phyloP scores from a whole-genome alignment of 306 rosid genomes.

The Parietaria judaica region DNA sequence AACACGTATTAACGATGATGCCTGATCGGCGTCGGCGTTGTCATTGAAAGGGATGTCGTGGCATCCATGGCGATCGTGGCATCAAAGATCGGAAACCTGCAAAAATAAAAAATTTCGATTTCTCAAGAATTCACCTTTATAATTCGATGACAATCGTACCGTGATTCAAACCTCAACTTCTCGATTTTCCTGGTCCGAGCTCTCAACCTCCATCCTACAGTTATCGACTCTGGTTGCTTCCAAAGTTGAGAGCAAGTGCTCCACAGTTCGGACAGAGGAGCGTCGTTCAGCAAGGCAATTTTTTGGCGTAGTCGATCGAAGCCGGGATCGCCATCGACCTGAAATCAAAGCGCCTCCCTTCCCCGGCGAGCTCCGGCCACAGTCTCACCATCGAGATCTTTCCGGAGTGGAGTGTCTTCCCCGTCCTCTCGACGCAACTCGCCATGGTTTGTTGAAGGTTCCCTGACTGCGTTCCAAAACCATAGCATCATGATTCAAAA shows the following conservation, averaged over 20 bases:
- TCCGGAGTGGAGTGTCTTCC: constrained; percentile 59
- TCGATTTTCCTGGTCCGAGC: constrained; percentile 27
- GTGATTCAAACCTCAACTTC: constrained; percentile 64
- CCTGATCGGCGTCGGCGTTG: no score
- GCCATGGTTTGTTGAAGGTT: no score
- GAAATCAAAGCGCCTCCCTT: constrained; percentile 67
- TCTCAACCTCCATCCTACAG: constrained; percentile 58
- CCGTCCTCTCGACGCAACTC: constrained; percentile 53
- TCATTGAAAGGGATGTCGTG: no score
- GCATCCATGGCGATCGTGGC: no score
- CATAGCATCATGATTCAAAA: no score
- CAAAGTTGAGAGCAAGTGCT: constrained; percentile 89
- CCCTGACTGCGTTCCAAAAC: no score
- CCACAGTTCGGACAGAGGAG: constrained; percentile 62
- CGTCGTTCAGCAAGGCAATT: constrained; percentile 62
- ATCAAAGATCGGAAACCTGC: no score
- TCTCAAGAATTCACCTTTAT: no score
- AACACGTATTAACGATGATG: no score
- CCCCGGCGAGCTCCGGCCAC: constrained; percentile 58
- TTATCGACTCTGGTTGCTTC: no score
- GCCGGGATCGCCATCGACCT: constrained; percentile 32
- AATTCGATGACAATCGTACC: no score
- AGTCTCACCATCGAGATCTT: constrained; percentile 49
- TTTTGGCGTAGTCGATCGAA: constrained; percentile 58
- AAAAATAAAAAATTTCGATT: no score